A percentile compares a stretch with the other conserved stretches of the same genome.
Conservation (phyloP, 2,329 filamentous ascomycete genomes). For the Bimuria novae-zelandiae region DNA sequence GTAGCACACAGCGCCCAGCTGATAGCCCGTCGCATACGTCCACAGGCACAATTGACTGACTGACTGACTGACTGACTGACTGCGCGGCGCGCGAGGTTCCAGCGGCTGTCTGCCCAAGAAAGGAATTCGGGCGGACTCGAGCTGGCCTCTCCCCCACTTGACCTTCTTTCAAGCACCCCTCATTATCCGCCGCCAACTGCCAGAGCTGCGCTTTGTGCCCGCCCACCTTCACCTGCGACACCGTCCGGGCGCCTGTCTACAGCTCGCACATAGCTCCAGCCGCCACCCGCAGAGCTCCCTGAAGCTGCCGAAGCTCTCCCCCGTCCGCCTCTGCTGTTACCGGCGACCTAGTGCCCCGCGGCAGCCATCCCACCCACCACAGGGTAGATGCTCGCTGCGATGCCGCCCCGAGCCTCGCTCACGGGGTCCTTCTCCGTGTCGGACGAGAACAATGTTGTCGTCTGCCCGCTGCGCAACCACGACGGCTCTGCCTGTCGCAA, state of each 20-base stretch:
- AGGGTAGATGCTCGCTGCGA: conserved; percentile 59
- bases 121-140: neutral
- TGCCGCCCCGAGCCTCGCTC: conserved; percentile 87
- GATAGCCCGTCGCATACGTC: too few relatives aligned
- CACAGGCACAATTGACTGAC: too few relatives aligned
- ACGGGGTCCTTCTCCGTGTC: conserved; percentile 91
- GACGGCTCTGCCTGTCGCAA: conserved; percentile 97
- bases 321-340: conserved; percentile 19
- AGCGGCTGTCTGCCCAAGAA: too few relatives aligned
- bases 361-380: conserved; percentile 12
- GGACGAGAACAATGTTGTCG: conserved; percentile 92
- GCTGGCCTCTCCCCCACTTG: conserved; percentile 4
- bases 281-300: conserved; percentile 10
- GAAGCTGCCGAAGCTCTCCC: conserved; percentile 16
- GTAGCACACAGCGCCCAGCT: neutral
- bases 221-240: neutral
- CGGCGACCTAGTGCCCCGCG: conserved; percentile 2
- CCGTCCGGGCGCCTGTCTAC: conserved; percentile 4
- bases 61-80: too few relatives aligned
- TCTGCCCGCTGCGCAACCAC: conserved; percentile 93
- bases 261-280: conserved; percentile 2
- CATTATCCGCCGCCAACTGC: conserved; percentile 21
- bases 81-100: too few relatives aligned
- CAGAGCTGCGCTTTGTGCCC: conserved; percentile 20
- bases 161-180: conserved; percentile 10